A percentile compares a stretch with the other conserved stretches of the same genome.
These are phyloP conservation scores for Cladophialophora yegresii DNA, from an alignment of 2,329 filamentous ascomycete species.

Conservation along the genomic window DNA sequence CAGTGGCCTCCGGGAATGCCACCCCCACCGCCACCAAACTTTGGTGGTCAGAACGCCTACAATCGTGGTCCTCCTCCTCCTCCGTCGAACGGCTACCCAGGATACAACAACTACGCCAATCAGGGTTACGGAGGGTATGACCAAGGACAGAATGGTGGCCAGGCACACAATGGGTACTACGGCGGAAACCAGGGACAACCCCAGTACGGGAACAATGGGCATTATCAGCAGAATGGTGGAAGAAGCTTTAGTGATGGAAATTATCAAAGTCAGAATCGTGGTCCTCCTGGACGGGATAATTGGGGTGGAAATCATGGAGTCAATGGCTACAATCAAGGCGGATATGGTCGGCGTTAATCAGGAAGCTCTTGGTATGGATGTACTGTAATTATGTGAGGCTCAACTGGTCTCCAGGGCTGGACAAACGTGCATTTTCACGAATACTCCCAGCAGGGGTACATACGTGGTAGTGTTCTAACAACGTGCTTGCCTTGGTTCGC, in stretches of 20 bases:
- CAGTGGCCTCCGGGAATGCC: slow-evolving; percentile 40
- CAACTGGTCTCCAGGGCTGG: not conserved
- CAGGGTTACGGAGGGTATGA: slow-evolving; percentile 36
- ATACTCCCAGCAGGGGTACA: not conserved
- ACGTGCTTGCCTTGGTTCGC: not conserved
- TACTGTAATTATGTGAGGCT: not conserved
- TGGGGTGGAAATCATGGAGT: slow-evolving; percentile 28
- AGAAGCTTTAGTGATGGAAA: slow-evolving; percentile 25
- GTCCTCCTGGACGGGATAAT: slow-evolving; percentile 23
- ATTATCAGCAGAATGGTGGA: slow-evolving; percentile 28
- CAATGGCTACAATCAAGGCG: slow-evolving; percentile 26
- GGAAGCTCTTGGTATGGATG: not conserved
- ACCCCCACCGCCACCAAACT: slow-evolving; percentile 37
- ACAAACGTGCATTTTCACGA: not conserved
- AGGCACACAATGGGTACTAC: slow-evolving; percentile 39
- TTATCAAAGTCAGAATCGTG: slow-evolving; percentile 27
- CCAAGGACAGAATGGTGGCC: slow-evolving; percentile 25
- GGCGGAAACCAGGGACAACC: slow-evolving; percentile 38
- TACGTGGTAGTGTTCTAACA: not conserved
- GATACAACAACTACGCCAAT: slow-evolving; percentile 37
- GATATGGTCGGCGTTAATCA: slow-evolving; percentile 29
- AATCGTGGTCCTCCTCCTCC: slow-evolving; percentile 23
- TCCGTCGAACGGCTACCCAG: slow-evolving; percentile 20
- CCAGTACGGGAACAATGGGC: slow-evolving; percentile 35
- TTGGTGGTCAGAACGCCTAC: slow-evolving; percentile 38